Percentiles rank a stretch among this genome's conserved stretches.
These are phyloP conservation scores for Aureobasidium leucospermi DNA, from an alignment of 2,329 filamentous ascomycete genomes.

Conservation along the genomic window DNA sequence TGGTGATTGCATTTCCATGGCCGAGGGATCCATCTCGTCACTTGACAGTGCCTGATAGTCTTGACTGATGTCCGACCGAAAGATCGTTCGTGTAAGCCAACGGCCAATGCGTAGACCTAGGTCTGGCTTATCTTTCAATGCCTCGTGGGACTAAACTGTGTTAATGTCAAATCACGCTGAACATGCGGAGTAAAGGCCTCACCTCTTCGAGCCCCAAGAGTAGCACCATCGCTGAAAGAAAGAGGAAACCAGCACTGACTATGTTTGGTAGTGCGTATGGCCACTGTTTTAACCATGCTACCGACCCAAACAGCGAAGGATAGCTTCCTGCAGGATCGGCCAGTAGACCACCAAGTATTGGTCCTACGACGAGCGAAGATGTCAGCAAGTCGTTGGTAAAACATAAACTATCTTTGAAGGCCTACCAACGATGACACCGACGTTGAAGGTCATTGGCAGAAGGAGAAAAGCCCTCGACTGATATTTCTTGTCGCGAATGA, in stretches of 20 bases:
- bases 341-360: slow-evolving; percentile 56
- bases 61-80: slow-evolving; percentile 22
- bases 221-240: slow-evolving; percentile 47
- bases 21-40: slow-evolving; percentile 15
- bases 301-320: slow-evolving; percentile 54
- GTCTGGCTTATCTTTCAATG: slow-evolving; percentile 34
- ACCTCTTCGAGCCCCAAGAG: slow-evolving; percentile 60
- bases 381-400: not conserved
- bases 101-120: slow-evolving; percentile 32
- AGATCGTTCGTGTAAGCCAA: slow-evolving; percentile 30
- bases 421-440: slow-evolving; percentile 38
- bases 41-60: slow-evolving; percentile 25
- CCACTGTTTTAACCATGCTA: slow-evolving; percentile 55
- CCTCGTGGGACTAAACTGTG: slow-evolving; percentile 30
- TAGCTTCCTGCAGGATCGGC: slow-evolving; percentile 59
- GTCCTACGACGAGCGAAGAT: slow-evolving; percentile 19
- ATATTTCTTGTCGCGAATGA: slow-evolving; percentile 60
- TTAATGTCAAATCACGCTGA: not conserved
- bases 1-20: slow-evolving; percentile 25
- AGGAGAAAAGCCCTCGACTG: slow-evolving; percentile 51
- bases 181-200: not conserved
- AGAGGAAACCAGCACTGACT: slow-evolving; percentile 55
- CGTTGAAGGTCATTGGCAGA: slow-evolving; percentile 62
- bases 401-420: too few species aligned
- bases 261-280: slow-evolving; percentile 66